Evolutionary conservation across 805 yeast species (phyloP), one percentile per base, ranked within the genome.

Genomic region (Yarrowia sp.): DNA sequence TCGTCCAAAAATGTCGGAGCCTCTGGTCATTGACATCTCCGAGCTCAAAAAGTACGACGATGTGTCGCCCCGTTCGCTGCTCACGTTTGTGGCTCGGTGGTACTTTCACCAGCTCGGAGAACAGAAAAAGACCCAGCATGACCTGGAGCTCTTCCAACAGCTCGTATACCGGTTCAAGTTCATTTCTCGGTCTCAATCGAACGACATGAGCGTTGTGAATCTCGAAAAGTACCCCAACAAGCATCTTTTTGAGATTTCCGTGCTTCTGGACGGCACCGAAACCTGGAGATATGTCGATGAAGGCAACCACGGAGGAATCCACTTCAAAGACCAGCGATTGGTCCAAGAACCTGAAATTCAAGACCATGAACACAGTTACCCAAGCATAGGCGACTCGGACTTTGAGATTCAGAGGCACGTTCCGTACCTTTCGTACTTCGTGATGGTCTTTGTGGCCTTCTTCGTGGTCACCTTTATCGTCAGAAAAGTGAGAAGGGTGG

Each of bases 91-190:
- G 19, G 53, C 20, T 9, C 53, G 38, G 2, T 47, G 53, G 53
- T 47, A 47, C 38, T 47, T 47, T n/a, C 14, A 47, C 53, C 53
- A 47, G 38, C 53, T 47, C 7, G 53, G 53, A 15, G 53, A 47
- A 19, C 53, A 12, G 10, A 30, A 47, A 19, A 47, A 30, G 19
- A 47, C 53, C 53, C 10, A 47, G 13, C 53, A 47, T 9, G 53
- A 47, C 36, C 53, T 47, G 6, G 38, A 30, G 36, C 53, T 47
- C 14, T 47, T 47, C 19, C 53, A 47, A 36, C 36, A 30, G 53
- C 53, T 47, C 14, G 53, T 47, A 3, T 47, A 47, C 38, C 53
- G 53, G 20, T n/a, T 47, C 38, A 47, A 47, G 36, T 47, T 47
- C 13, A 9, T 47, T 9, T 30, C 30, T 24, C 30, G 30, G 30